phyloP scores from a whole-genome alignment of 768 basidiomycete genomes.

The Krasilnikovozyma curviuscula region DNA sequence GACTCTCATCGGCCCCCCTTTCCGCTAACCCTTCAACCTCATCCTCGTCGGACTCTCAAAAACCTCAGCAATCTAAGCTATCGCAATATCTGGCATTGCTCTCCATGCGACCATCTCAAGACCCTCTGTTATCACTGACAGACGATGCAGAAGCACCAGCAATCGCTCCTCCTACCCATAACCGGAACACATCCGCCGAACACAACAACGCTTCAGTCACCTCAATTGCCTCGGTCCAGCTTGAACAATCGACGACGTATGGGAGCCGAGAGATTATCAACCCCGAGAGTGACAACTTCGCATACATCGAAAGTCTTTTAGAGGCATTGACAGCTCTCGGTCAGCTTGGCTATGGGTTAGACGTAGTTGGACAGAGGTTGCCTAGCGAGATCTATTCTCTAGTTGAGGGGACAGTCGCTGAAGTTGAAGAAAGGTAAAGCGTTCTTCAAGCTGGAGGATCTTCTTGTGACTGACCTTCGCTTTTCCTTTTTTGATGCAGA shows the following conservation, averaged over 20 bases:
- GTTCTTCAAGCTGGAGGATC: no score
- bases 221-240: neutral
- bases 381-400: constrained; percentile 64
- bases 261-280: constrained; percentile 28
- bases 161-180: constrained; percentile 7
- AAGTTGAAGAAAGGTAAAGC: constrained; percentile 81
- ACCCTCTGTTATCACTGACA: constrained; percentile 25
- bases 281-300: constrained; percentile 81
- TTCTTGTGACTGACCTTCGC: no score
- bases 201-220: neutral
- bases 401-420: constrained; percentile 69
- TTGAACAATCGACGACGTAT: no score
- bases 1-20: no score
- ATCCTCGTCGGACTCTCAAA: constrained; percentile 5
- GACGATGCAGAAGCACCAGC: constrained; percentile 16
- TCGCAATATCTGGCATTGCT: constrained; percentile 26
- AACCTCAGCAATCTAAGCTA: constrained; percentile 17
- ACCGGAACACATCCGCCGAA: neutral
- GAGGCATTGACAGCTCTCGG: constrained; percentile 87
- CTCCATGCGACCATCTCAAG: constrained; percentile 22
- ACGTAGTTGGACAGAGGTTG: constrained; percentile 62
- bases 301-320: constrained; percentile 76
- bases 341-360: constrained; percentile 63
- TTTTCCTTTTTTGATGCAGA: no score
- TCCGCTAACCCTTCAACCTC: no score